Evolutionary conservation across 768 basidiomycete species (phyloP), one percentile per base, ranked within the genome.

Genomic region (Pisolithus tinctorius): DNA sequence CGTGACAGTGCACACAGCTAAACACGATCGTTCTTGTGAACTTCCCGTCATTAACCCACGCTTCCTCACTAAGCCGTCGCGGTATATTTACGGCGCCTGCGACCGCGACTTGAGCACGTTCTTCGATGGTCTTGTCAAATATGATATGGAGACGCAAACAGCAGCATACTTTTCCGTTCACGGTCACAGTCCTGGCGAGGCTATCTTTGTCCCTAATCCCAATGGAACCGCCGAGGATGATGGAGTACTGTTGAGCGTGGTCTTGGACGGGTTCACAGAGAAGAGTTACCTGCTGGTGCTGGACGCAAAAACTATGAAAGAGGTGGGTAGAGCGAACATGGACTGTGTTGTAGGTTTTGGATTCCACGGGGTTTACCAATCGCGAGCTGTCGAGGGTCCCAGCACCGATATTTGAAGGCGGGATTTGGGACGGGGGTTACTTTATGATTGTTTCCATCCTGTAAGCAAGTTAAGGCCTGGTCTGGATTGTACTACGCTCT

Each of bases 201-300:
- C 72, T 16, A 68, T 73, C 38, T 73, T 73, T 30, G 60, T 71
- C 10, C 47, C 61, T 1, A 43, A 65, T n/a, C 69, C 71, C 0
- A 42, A 62, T 17, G 60, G 58, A 16, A 54, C 51, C 0, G 53
- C 47, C 0, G 71, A 73, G 43, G 72, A 72, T 45, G 69, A 66
- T 10, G 71, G 72, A 0, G 69, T 72, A 3, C 56, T 73, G 23
- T 47, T 73, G 47, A 69, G 54, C n/a, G 65, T 73, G 14, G 70
- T 70, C 29, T 62, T 73, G 16, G 65, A 73, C 30, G 69, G 62
- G 7, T 55, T 53, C 14, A 16, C 53, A 11, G 64, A 56, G 41
- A 61, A 56, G 57, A 73, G 72, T 29, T 67, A 64, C 50, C 52
- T 73, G 17, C 61, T 73, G 27, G 69, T 71, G 11, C 52, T 73